A percentile compares a stretch with the other conserved stretches of the same genome.
Conservation (phyloP, 805 yeast genomes). For the Metschnikowia picachoensis region DNA sequence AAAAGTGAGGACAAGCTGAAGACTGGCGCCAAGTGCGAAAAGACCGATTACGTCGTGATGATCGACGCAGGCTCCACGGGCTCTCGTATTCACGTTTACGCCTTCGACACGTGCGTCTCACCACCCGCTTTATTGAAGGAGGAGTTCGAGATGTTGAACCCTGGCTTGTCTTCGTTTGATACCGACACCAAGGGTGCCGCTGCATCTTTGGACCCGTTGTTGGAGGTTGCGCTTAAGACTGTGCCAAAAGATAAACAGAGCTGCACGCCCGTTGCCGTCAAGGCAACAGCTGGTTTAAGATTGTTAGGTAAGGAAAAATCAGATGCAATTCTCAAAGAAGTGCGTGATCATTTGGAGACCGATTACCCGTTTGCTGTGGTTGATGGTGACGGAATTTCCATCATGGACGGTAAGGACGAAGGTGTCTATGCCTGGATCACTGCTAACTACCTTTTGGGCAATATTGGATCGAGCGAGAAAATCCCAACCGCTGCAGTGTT, state of each 20-base stretch:
- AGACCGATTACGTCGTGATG: slow-evolving; percentile 79
- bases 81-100: slow-evolving; percentile 90
- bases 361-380: slow-evolving; percentile 93
- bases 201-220: slow-evolving; percentile 75
- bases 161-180: slow-evolving; percentile 86
- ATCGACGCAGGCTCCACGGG: slow-evolving; percentile 98
- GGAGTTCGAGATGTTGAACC: slow-evolving; percentile 82
- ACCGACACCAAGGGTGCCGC: slow-evolving; percentile 85
- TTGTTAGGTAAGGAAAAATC: slow-evolving; percentile 75
- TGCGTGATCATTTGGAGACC: slow-evolving; percentile 65
- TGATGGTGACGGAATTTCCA: slow-evolving; percentile 77
- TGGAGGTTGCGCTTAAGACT: slow-evolving; percentile 66
- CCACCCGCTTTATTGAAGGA: slow-evolving; percentile 82
- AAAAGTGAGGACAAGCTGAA: background rate
- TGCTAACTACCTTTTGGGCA: slow-evolving; percentile 87
- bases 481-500: slow-evolving; percentile 93
- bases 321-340: slow-evolving; percentile 66
- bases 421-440: slow-evolving; percentile 99
- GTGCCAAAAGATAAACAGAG: slow-evolving; percentile 70
- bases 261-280: slow-evolving; percentile 93
- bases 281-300: slow-evolving; percentile 97
- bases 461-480: slow-evolving; percentile 77
- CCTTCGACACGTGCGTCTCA: slow-evolving; percentile 79
- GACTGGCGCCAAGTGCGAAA: slow-evolving; percentile 21
- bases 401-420: slow-evolving; percentile 96